These are phyloP conservation scores for Magnolia sinica DNA, from an alignment of 164 flowering plant genomes.

Conservation along the genomic window DNA sequence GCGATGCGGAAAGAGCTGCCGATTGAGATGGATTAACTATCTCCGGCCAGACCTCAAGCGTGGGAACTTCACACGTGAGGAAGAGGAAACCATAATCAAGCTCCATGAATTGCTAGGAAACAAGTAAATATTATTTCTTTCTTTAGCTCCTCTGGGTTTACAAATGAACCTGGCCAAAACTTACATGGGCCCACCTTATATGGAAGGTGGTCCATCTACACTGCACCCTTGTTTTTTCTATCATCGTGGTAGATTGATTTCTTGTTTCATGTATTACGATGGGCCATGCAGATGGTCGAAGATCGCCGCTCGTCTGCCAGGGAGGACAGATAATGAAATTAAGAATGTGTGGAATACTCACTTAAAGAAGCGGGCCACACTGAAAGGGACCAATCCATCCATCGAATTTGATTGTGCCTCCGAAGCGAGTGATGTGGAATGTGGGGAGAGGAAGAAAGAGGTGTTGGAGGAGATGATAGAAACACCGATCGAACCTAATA, in stretches of 20 bases:
- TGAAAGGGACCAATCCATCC: constrained; percentile 5
- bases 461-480: neutral
- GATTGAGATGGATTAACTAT: constrained; percentile 13
- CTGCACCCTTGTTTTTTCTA: neutral
- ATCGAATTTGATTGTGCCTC: neutral
- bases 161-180: neutral
- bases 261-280: neutral
- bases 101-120: constrained; percentile 2
- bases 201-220: neutral
- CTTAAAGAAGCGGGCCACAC: constrained; percentile 49
- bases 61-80: constrained; percentile 11
- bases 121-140: neutral
- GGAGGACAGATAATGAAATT: constrained; percentile 85
- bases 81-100: constrained; percentile 9
- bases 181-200: neutral
- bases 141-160: neutral
- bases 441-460: neutral
- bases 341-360: constrained; percentile 88
- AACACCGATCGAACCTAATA: constrained; percentile 3
- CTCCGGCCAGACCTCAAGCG: constrained; percentile 10
- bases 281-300: constrained; percentile 61
- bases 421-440: neutral
- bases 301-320: constrained; percentile 71
- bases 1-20: constrained; percentile 14
- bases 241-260: neutral